Conservation (phyloP, 1,139 yeast species). For the Debaryomycetaceae sp. region DNA sequence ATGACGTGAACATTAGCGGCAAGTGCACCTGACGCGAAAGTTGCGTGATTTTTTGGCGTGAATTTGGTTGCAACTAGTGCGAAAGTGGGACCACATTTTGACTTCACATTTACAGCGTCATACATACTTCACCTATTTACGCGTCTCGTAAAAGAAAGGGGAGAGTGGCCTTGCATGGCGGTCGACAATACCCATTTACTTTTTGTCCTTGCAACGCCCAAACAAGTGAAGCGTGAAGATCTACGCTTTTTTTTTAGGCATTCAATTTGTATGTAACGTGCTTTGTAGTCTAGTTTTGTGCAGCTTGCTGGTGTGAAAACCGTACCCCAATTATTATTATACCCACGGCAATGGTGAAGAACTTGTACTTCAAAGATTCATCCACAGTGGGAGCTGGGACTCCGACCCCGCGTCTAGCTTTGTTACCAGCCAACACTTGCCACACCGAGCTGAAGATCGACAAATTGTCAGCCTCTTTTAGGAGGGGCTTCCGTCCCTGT, state of each 20-base stretch:
- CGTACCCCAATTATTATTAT: slow-evolving; percentile 40
- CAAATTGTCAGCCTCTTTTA: neutral
- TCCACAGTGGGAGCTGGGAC: too few species aligned
- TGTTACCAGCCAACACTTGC: slow-evolving; percentile 4
- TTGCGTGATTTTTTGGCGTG: too few species aligned
- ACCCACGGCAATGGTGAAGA: slow-evolving; percentile 41
- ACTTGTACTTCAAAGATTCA: slow-evolving; percentile 41
- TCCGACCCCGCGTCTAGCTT: slow-evolving; percentile 9
- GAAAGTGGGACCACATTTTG: too few species aligned
- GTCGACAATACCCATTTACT: neutral
- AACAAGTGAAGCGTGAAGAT: neutral
- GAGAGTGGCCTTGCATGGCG: neutral
- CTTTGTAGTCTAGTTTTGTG: slow-evolving; percentile 9
- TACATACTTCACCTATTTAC: too few species aligned
- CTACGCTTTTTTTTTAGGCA: neutral
- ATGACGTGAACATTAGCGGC: too few species aligned
- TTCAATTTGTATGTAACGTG: neutral
- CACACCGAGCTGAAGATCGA: slow-evolving; percentile 5
- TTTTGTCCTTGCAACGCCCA: neutral
- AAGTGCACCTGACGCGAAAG: too few species aligned
- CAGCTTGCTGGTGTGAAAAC: slow-evolving; percentile 24
- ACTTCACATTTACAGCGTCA: too few species aligned
- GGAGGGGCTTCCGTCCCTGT: neutral
- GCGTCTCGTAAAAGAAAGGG: neutral
- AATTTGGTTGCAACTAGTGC: neutral